Evolutionary conservation across 108 stramenopile species (phyloP), one percentile per base, ranked within the genome.

Genomic region (Pseudonitzschia pungens): DNA sequence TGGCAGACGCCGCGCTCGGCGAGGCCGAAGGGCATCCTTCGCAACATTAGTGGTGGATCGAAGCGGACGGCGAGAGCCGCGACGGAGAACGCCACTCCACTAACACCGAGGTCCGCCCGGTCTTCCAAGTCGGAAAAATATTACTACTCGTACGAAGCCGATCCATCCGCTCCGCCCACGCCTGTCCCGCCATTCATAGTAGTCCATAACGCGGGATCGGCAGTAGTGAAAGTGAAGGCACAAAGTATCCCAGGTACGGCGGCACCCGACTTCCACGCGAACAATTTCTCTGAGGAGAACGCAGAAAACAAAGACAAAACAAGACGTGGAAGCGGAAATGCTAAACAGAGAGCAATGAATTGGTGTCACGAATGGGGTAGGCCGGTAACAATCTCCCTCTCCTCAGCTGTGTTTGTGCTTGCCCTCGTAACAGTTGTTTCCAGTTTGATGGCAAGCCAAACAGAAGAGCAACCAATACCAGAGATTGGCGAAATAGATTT

Each of bases 121-220:
- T 16, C 66, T 4, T 9, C 66, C 2, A 67, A 50, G 50, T 67
- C 66, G 14, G 66, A 67, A 36, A 67, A 44, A n/a, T 67, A 67
- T 50, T 67, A 48, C 36, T 41, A 67, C 29, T 48, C 66, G 26
- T 67, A 67, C 36, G 26, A 48, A 45, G 29, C 66, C 15, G 44
- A 67, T 50, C 43, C 44, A 1, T 22, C 26, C 4, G 18, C 26
- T 26, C 66, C 66, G 20, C 66, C 42, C 10, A 44, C 6, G n/a
- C 66, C 66, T 20, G 66, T 67, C 0, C 66, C 66, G 12, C 66
- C 66, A 45, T 67, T 67, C 43, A 41, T 67, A 10, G 66, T 67
- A 21, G 28, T 67, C 31, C 66, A 67, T 24, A 67, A 29, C 42
- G 18, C 44, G 14, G 66, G 66, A 15, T 40, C 31, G n/a, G 66